Evolutionary conservation across 2,329 filamentous ascomycete genomes (phyloP), one percentile per base, ranked within the genome.

Genomic region (Phialocephala sp.): DNA sequence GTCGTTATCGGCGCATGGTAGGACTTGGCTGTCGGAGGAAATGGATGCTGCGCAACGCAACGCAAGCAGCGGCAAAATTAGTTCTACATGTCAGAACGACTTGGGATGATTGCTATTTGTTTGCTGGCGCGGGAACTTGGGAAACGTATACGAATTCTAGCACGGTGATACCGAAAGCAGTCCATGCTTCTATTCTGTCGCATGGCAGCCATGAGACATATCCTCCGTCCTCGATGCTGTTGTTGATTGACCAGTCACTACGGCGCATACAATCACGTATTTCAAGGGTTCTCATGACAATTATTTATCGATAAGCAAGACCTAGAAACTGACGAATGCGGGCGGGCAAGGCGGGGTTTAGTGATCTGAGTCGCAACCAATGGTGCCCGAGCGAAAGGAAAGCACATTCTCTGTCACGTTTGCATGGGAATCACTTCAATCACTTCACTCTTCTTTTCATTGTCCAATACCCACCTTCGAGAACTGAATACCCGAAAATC

Each of bases 61-160:
- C 62, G 66, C 64, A 68, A 66, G 60, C 61, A 59, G 39, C 47
- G 50, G 57, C 45, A 54, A 54, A 52, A 60, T 59, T 22, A 50
- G 27, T 32, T n/a, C 41, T 8, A 43, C 37, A 1, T 27, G 45
- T 18, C 20, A 32, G 12, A 18, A 2, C 52, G 22, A 24, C 43
- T 56, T 50, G 41, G 27, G 37, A 24, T 57, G 35, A 36, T n/a
- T 20, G 57, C 24, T 58, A 32, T 22, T 37, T 32, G 8, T 27
- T 14, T 50, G 55, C 60, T 66, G 63, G 63, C 62, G 45, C 22
- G 32, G 47, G 36, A 9, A 55, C 57, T 22, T 55, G 37, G 43
- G 59, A 36, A 57, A 59, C 6, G 50, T 54, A 12, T 54, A 54
- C 22, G 32, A 32, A 32, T 32, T 32, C 27, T 18, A 20, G 50